Conservation (phyloP, 2,329 filamentous ascomycete genomes). For the Stemphylium beticola region DNA sequence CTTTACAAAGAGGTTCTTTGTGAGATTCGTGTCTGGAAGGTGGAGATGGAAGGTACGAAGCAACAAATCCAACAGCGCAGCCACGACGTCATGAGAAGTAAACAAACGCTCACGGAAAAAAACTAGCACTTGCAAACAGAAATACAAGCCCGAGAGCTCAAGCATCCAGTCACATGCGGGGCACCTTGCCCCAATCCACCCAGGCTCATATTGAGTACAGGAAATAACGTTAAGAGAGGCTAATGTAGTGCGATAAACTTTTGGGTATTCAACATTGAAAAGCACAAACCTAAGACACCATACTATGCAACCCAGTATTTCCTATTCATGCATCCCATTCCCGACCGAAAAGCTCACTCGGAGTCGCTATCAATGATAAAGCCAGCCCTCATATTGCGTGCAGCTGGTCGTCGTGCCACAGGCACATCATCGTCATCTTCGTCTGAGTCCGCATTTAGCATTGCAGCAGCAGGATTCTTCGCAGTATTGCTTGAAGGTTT, state of each 20-base stretch:
- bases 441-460: slow-evolving; percentile 41
- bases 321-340: background rate
- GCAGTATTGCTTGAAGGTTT: slow-evolving; percentile 3
- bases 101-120: slow-evolving; percentile 2
- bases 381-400: slow-evolving; percentile 49
- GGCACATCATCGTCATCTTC: slow-evolving; percentile 51
- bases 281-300: slow-evolving; percentile 25
- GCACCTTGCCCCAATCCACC: background rate
- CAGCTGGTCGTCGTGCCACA: slow-evolving; percentile 42
- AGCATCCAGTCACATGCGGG: background rate
- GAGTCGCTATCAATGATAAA: slow-evolving; percentile 56
- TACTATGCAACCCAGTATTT: slow-evolving; percentile 15
- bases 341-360: slow-evolving; percentile 31
- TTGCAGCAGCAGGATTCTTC: slow-evolving; percentile 28
- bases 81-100: slow-evolving; percentile 15
- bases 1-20: slow-evolving; percentile 11
- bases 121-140: background rate
- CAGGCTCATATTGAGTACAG: background rate
- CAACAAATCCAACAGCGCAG: slow-evolving; percentile 8
- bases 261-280: slow-evolving; percentile 32
- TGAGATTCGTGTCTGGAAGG: slow-evolving; percentile 14
- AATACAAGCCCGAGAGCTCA: background rate
- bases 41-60: slow-evolving; percentile 27
- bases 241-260: background rate
- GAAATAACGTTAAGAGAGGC: background rate